These are phyloP conservation scores for Inonotus obliquus DNA, from an alignment of 1,284 basidiomycete species.

Conservation along the genomic window DNA sequence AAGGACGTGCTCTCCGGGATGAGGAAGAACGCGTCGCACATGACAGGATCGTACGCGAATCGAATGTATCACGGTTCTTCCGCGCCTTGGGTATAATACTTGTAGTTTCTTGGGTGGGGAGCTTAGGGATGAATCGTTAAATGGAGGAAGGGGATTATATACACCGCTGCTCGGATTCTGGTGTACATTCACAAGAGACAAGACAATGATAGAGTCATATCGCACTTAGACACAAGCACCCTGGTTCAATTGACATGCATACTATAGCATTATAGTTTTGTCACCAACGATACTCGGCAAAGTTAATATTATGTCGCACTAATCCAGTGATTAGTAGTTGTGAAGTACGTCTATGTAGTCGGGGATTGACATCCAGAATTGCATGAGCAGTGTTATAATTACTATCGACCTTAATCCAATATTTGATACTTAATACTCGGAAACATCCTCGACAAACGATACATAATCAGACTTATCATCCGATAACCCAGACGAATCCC, in stretches of 20 bases:
- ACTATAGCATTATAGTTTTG: too few relatives aligned
- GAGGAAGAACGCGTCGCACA: conserved; percentile 8
- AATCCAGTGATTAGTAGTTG: too few relatives aligned
- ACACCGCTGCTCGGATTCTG: not conserved
- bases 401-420: not conserved
- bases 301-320: too few relatives aligned
- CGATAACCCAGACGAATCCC: conserved; percentile 38
- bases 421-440: conserved; percentile 51
- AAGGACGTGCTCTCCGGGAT: not conserved
- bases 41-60: conserved; percentile 6
- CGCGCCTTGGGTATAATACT: conserved; percentile 11
- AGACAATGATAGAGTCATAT: too few relatives aligned
- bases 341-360: too few relatives aligned
- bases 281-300: too few relatives aligned
- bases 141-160: not conserved
- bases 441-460: conserved; percentile 56
- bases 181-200: too few relatives aligned
- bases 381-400: too few relatives aligned
- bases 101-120: conserved; percentile 14
- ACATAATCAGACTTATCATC: conserved; percentile 70
- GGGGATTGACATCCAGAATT: too few relatives aligned
- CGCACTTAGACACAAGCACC: too few relatives aligned
- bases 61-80: conserved; percentile 10
- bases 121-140: not conserved
- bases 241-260: too few relatives aligned